Base-by-base conservation (phyloP, 176 grass and related monocot genomes). In the Neostapfia colusana region DNA sequence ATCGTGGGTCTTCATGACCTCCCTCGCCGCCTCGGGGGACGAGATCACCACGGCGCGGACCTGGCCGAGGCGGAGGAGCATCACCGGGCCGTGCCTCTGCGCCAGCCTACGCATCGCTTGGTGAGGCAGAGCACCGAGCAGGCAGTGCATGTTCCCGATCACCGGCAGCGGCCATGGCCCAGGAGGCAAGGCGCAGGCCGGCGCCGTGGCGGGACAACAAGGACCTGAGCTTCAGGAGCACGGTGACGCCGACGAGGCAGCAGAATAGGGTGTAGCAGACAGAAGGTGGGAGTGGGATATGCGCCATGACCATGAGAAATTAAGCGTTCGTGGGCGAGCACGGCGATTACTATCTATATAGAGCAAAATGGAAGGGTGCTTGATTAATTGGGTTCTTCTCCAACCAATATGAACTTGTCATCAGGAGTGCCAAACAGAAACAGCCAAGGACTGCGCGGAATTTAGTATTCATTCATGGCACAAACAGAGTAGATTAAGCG, bases 1-100 rank as follows among this genome's bases (percentile, higher is more conserved):
- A 61, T 89, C 85, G 27, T 88, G 92, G 16, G 86, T 84, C 81
- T 78, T 91, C 67, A 91, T 66, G 14, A 89, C 79, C 81, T 95
- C 83, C 50, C 61, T 66, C 5, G 85, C 83, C 26, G 76, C 85
- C 27, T 83, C 83, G 12, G 88, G 28, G 5, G 88, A 91, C 18
- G 83, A 85, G 37, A 94, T 7, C 43, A 94, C 70, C 21, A 94
- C 50, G 38, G 79, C 77, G 4, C 36, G 82, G 46, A 88, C 70
- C 31, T 86, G 75, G 21, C 92, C 85, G 0, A 94, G 50, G 0
- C 50, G 50, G 50, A 54, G 50, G 7, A 54, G 50, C 67, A 89
- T 85, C 6, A 85, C 74, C 16, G 87, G 84, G 60, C 84, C 81
- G 10, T 74, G 76, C 55, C 8, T 42, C 45, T 41, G 7, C 18